Evolutionary conservation across 1,284 basidiomycete species (phyloP), one percentile per base, ranked within the genome.

Genomic region (Calocybe gambosa): DNA sequence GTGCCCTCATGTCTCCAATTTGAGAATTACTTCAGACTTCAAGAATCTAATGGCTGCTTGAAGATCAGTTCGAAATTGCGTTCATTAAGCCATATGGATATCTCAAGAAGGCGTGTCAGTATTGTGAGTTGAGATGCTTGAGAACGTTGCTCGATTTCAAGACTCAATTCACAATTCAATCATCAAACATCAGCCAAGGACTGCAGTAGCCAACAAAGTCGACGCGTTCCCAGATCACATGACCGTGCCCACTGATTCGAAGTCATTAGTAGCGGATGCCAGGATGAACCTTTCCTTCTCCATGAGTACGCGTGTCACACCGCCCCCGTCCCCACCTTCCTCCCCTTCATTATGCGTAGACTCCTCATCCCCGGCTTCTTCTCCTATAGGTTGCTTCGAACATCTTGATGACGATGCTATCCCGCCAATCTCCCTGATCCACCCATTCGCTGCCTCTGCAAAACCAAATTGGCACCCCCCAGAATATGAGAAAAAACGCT

Each of bases 321-420:
- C 8, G 44, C 45, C 25, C 63, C 62, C 21, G 5, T 65, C 67
- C 25, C 62, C 68, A 9, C 60, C 63, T 10, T 67, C 65, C 3
- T 63, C 67, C 1, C 57, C 64, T 2, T 54, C 53, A 7, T 58
- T 55, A 12, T 56, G 47, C 21, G 47, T 62, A 1, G 61, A 66
- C 46, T 69, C 69, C 42, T 70, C 69, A 1, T 69, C 69, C 5
- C 57, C 62, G 6, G 67, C 69, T 1, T 70, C 70, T 15, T 67
- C 67, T 23, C 39, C 34, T 10, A 43, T 54, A 9, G 58, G 59
- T 45, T 29, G 39, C 18, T 45, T 50, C 20, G 39, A 53, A 21
- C 49, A 59, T 21, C 40, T 50, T 12, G 34, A 31, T 19, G 45
- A 52, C 5, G 10, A 46, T 38, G 42, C 44, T 19, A 50, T 50